A percentile compares a stretch with the other conserved stretches of the same genome.
These are phyloP conservation scores for Nemania sp. DNA, from an alignment of 2,329 filamentous ascomycete genomes.

Conservation along the genomic window DNA sequence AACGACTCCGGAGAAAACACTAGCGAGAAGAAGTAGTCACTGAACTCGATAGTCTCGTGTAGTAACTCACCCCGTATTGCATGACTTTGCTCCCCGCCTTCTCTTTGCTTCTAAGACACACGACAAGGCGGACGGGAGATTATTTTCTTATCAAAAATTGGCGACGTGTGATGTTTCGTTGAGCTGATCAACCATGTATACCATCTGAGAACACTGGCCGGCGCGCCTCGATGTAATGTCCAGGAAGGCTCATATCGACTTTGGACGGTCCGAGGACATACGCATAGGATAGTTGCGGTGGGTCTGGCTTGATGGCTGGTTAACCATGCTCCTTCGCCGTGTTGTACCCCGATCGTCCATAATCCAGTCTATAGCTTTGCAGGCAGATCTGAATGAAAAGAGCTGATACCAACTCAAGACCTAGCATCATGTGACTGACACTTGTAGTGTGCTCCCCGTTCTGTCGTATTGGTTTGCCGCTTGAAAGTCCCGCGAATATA, in stretches of 20 bases:
- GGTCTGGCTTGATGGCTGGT: slow-evolving; percentile 43
- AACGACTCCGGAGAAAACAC: slow-evolving; percentile 22
- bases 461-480: neutral
- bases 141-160: slow-evolving; percentile 31
- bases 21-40: slow-evolving; percentile 27
- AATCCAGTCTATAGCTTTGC: slow-evolving; percentile 37
- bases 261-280: slow-evolving; percentile 40
- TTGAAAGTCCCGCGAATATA: neutral
- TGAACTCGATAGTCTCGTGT: slow-evolving; percentile 1
- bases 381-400: slow-evolving; percentile 24
- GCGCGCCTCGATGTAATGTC: slow-evolving; percentile 28
- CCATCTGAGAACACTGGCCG: slow-evolving; percentile 28
- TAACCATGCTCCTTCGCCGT: slow-evolving; percentile 42
- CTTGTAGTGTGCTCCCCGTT: neutral
- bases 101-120: slow-evolving; percentile 23
- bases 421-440: neutral
- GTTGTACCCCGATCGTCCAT: slow-evolving; percentile 43
- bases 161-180: slow-evolving; percentile 21
- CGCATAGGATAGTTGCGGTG: slow-evolving; percentile 46
- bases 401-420: neutral
- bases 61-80: neutral
- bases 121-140: slow-evolving; percentile 11
- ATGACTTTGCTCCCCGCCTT: slow-evolving; percentile 24
- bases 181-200: slow-evolving; percentile 30
- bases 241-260: slow-evolving; percentile 28